Evolutionary conservation across 2,329 filamentous ascomycete species (phyloP), one percentile per base, ranked within the genome.

Genomic region (Celoporthe dispersa): DNA sequence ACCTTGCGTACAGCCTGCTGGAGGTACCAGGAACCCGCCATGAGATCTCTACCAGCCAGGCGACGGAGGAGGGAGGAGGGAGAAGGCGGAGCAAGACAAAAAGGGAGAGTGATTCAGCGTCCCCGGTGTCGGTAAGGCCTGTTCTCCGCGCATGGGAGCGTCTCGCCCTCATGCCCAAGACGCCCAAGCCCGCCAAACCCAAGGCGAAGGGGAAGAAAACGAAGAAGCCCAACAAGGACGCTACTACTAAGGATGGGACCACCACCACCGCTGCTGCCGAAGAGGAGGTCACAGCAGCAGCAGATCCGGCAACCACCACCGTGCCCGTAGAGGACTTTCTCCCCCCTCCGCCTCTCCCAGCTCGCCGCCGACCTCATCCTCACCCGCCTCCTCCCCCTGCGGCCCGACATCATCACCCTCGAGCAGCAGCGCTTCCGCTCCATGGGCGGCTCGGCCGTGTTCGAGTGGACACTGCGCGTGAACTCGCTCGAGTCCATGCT

Each of bases 401-500:
- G 83, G 0, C 92, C 93, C 0, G 90, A 89, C 3, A 86, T 91
- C 66, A 83, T 97, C 39, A 82, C 96, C 1, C 94, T 97, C 69
- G 86, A 88, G 77, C 82, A 84, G 25, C 86, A 89, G 75, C 85
- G 86, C 4, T 87, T 84, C 75, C 89, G 93, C 2, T 90, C 88
- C 2, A 86, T 84, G n/a, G 87, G 91, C 11, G 85, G 82, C 0
- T 81, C 87, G 0, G 86, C 89, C 0, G 89, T 97, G 1, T 87
- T 90, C 71, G 92, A 97, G 79, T 97, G 93, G 93, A 95, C 93
- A 3, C 78, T 96, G 55, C 85, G 92, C 1, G 93, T 97, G 11
- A 95, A 95, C 74, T 90, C 92, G 75, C 86, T 97, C 31, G 93
- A 97, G 78, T 88, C 89, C 4, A 96, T 96, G 89, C 80, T 97